Base-by-base conservation (phyloP, 2,329 filamentous ascomycete species). In the Arthrobotrys sphaeroides region DNA sequence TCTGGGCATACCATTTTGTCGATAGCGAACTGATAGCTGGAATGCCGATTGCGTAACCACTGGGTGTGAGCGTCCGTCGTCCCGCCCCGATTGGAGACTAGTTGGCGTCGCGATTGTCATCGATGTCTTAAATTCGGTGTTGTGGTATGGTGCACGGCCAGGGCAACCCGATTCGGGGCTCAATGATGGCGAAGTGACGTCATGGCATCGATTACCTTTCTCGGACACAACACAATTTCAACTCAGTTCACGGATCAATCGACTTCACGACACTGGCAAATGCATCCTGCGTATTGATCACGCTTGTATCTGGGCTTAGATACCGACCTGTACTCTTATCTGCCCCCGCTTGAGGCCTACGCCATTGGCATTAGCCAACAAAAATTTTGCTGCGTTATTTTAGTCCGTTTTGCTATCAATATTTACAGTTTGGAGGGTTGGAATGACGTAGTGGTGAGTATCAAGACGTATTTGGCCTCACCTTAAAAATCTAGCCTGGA, bases 181-280 rank as follows among this genome's bases (percentile, higher is more conserved):
- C 9, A 49, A 74, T 74, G 70, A 74, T 68, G 70, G 70, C 31
- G 62, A 74, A 62, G 24, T 74, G 70, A 74, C 62, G 47, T 74
- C 70, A 68, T 53, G 38, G 16, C 28, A 31, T 20, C 40, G 55
- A 47, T 26, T 22, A 9, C 38, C 33, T 38, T 55, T 55, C 26
- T 47, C 24, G 24, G 57, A 36, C 51, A 38, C 51, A 55, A 45
- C 55, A 33, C 36, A 60, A 49, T 18, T 22, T 40, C 28, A 5
- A 33, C 28, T 33, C n/a, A 33, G 10, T 10, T 33, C 28, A 5
- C 28, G 10, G 5, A 10, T 33, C 28, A 33, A 33, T 33, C 7
- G 31, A 12, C 31, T 33, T 33, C 31, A 12, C 31, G 31, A 33
- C 5, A 12, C 2, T 33, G 31, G 31, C 31, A 33, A 9, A 9